These are phyloP conservation scores for Penstemon davidsonii DNA, from an alignment of 257 asterid genomes.

Conservation along the genomic window DNA sequence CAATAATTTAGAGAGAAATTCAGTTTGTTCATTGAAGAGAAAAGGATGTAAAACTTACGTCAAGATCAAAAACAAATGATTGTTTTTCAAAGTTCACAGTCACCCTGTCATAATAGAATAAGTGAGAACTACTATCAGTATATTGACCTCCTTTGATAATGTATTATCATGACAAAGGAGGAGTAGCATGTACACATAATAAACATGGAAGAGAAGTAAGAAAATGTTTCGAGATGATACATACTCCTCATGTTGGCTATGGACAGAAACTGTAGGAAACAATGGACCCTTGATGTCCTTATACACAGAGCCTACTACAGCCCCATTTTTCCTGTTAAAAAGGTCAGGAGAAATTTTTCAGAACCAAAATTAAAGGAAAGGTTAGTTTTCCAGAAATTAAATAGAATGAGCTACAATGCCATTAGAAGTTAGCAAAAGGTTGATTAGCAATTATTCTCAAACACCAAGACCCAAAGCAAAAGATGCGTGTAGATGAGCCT, in stretches of 20 bases:
- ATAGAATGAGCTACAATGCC: no score
- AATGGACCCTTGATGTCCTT: constrained; percentile 86
- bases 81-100: constrained; percentile 82
- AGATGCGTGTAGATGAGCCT: no score
- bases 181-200: constrained; percentile 20
- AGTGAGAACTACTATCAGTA: constrained; percentile 25
- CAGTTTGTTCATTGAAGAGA: constrained; percentile 14
- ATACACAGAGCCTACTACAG: constrained; percentile 63
- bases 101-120: constrained; percentile 64
- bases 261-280: constrained; percentile 92
- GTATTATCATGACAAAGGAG: constrained; percentile 18
- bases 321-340: constrained; percentile 73
- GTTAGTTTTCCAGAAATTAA: no score
- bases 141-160: constrained; percentile 9
- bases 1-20: constrained; percentile 5
- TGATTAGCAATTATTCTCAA: not conserved
- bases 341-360: constrained; percentile 28
- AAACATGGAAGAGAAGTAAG: constrained; percentile 22
- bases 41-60: constrained; percentile 48
- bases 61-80: constrained; percentile 75
- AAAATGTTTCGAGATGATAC: constrained; percentile 32
- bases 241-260: constrained; percentile 97
- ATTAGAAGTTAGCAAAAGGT: constrained; percentile 12
- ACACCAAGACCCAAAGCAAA: no score
- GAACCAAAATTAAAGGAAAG: constrained; percentile 10